Base-by-base conservation (phyloP, 257 asterid genomes). In the Solanum raphanifolium region DNA sequence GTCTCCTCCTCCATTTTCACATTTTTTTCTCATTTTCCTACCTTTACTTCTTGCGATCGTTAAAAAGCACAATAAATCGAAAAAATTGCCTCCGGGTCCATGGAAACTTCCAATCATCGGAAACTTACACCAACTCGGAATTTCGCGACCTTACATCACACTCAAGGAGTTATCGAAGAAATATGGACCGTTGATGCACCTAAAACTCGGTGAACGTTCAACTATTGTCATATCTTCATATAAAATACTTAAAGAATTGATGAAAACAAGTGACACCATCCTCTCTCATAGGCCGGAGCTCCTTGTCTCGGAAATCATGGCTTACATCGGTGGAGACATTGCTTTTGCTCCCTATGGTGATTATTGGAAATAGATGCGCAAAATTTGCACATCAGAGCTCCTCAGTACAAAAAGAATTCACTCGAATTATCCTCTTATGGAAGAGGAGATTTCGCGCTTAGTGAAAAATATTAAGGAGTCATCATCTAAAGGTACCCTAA, bases 311-410 rank as follows among this genome's bases (percentile, higher is more conserved):
- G 7, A 74, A 29, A 90, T 83, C 72, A 10, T 91, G 65, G 86
- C 91, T 86, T 90, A 88, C 87, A 86, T 84, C 31, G 7, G 60
- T 13, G 27, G 41, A 11, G 93, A 66, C 84, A 71, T 92, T 7
- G 81, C 71, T 4, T 91, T 89, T 85, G 35, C 87, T 8, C 92
- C 93, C 3, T 91, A 92, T 87, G 88, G 88, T 71, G 92, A 87
- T 7, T 87, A 88, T 83, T 92, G 92, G 91, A 83, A 84, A 13
- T 90, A 91, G 8, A 83, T 93, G 90, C 91, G 92, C 7, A 90
- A 89, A 48, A 90, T 89, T 4, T 90, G 95, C 90, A 62, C 83
- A 1, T 9, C 82, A 76, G 91, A 92, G 88, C 87, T 91, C 39
- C 89, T 91, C 9, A 91, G 90, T 68, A 20, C 88, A 1, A 87